Conservation (phyloP, 805 yeast species). For the Candida ovalis region DNA sequence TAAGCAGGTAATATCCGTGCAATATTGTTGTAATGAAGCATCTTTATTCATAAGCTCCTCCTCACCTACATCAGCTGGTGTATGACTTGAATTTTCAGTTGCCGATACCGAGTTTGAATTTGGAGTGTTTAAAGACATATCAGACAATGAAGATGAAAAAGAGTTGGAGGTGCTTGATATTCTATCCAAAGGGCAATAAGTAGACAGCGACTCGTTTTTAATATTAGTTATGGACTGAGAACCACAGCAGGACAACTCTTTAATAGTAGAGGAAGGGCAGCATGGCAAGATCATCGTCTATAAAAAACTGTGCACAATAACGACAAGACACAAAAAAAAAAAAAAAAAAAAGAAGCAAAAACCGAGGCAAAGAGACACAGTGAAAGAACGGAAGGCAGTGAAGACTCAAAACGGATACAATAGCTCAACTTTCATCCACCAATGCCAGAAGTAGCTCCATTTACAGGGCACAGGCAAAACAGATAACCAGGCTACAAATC, state of each 20-base stretch:
- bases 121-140: not conserved
- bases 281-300: not conserved
- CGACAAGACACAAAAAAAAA: not conserved
- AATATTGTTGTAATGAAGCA: conserved; percentile 5
- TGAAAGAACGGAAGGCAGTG: not conserved
- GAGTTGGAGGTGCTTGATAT: not conserved
- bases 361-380: not conserved
- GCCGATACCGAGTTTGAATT: not conserved
- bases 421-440: not conserved
- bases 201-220: not conserved
- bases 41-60: not conserved
- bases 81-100: not conserved
- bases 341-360: not conserved
- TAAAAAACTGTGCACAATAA: not conserved
- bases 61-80: not conserved
- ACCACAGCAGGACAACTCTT: conserved; percentile 1
- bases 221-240: not conserved
- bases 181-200: too few relatives aligned
- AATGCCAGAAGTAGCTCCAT: not conserved
- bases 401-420: not conserved
- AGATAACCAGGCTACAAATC: too few relatives aligned
- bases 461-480: too few relatives aligned
- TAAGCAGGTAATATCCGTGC: conserved; percentile 6
- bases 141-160: too few relatives aligned
- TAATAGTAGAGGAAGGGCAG: not conserved